These are phyloP conservation scores for Nepenthes alata DNA, from an alignment of 179 eudicot genomes.

Conservation along the genomic window DNA sequence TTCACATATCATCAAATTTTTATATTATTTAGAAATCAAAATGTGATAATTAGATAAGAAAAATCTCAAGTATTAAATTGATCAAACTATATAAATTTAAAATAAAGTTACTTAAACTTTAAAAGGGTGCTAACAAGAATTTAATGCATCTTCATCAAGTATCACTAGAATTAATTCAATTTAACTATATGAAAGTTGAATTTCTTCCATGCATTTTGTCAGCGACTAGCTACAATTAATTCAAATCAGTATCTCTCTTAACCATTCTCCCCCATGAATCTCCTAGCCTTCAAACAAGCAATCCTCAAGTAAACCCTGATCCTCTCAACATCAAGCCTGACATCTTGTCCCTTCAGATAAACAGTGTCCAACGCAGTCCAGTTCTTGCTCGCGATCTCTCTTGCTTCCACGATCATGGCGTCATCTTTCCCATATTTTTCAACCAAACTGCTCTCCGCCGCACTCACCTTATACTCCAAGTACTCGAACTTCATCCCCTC, in stretches of 20 bases:
- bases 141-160: no score
- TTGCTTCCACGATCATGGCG: slow-evolving; percentile 23
- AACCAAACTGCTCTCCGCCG: slow-evolving; percentile 32
- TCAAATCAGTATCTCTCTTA: neutral
- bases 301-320: slow-evolving; percentile 26
- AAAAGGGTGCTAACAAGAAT: no score
- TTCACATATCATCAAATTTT: no score
- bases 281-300: slow-evolving; percentile 37
- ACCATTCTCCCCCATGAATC: slow-evolving; percentile 30
- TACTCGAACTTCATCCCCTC: slow-evolving; percentile 39
- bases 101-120: no score
- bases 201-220: no score
- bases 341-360: slow-evolving; percentile 42
- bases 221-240: no score
- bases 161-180: no score
- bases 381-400: slow-evolving; percentile 19
- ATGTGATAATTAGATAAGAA: no score
- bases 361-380: slow-evolving; percentile 30
- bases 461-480: slow-evolving; percentile 25
- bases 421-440: slow-evolving; percentile 28
- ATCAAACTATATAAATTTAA: no score
- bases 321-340: slow-evolving; percentile 27
- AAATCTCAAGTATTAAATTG: no score
- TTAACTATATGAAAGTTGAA: no score
- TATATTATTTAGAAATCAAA: no score